These are phyloP conservation scores for Ceratobasidium sp. DNA, from an alignment of 1,284 basidiomycete species.

Conservation along the genomic window DNA sequence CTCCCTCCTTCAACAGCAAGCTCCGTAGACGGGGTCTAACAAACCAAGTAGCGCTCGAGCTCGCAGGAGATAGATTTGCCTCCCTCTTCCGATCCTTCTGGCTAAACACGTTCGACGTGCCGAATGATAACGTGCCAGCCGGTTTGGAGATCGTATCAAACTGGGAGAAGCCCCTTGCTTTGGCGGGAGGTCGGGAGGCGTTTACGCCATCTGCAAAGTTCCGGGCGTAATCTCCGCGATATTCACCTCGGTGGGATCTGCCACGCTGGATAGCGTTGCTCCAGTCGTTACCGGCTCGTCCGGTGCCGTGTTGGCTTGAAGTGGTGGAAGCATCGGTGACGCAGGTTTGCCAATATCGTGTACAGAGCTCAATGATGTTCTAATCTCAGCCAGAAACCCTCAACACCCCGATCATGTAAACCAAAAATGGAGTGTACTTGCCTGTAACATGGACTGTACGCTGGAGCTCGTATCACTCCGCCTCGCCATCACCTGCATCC, in stretches of 20 bases:
- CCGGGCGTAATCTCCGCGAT: constrained; percentile 68
- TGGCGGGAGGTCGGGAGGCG: constrained; percentile 69
- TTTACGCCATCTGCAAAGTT: constrained; percentile 74
- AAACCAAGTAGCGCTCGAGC: constrained; percentile 69
- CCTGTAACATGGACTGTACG: constrained; percentile 96
- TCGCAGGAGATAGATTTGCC: constrained; percentile 76
- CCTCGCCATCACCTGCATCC: constrained; percentile 86
- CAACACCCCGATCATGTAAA: neutral
- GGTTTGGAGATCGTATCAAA: constrained; percentile 87
- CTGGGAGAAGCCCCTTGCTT: constrained; percentile 87
- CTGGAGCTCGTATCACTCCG: constrained; percentile 83
- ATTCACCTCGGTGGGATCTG: constrained; percentile 89
- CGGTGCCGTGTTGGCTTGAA: constrained; percentile 72
- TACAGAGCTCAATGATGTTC: constrained; percentile 92
- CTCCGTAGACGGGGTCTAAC: constrained; percentile 62
- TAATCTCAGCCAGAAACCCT: constrained; percentile 55
- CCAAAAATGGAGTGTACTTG: constrained; percentile 59
- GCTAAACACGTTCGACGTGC: constrained; percentile 83
- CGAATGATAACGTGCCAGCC: constrained; percentile 70
- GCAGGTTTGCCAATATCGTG: constrained; percentile 83
- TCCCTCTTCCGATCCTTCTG: constrained; percentile 71
- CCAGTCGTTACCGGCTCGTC: constrained; percentile 69
- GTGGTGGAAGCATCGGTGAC: constrained; percentile 74
- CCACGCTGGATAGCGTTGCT: constrained; percentile 75
- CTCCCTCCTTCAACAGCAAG: constrained; percentile 61